Evolutionary conservation across 2,329 filamentous ascomycete species (phyloP), one percentile per base, ranked within the genome.

Genomic region (Ceratocystis diversiconidia): DNA sequence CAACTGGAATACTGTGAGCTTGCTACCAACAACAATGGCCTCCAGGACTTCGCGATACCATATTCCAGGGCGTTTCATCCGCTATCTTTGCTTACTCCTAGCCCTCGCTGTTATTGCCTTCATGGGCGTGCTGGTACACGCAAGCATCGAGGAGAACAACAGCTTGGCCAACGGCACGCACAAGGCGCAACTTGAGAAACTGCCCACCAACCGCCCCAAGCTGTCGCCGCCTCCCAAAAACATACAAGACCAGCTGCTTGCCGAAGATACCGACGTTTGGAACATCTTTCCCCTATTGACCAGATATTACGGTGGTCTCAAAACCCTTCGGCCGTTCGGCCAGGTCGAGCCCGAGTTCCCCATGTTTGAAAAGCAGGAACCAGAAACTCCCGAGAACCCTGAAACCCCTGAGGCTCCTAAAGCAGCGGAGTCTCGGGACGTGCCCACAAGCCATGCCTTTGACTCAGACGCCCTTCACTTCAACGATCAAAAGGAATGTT

Each of bases 251-350:
- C 28, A 59, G 28, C 17, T 59, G 28, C 55, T 59, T 19, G 10
- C 28, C 55, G 55, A 59, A 2, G 55, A 36, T n/a, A 32, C 55
- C 0, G 75, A 82, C 5, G 7, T 59, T 4, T 97, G 92, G 91
- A 89, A 95, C 73, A 83, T 82, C 8, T 97, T 95, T 73, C 84
- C 85, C 0, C 95, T 96, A 71, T 75, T 99, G 68, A 87, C 86
- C 68, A 82, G 92, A 69, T 99, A 96, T 73, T 94, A 96, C 73
- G 92, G 91, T 15, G 94, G 94, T 0, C 81, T 99, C 67, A 81
- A 86, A 69, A 87, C 82, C 0, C 73, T 99, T 68, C 83, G 89
- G 0, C 75, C 84, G 0, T 76, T 85, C 30, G 74, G 79, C 15
- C 78, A 89, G 61, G 92, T 92, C 69, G 78, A 80, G 8, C 87